Conservation (phyloP, 805 yeast genomes). For the Tetrapisispora taiwanensis region DNA sequence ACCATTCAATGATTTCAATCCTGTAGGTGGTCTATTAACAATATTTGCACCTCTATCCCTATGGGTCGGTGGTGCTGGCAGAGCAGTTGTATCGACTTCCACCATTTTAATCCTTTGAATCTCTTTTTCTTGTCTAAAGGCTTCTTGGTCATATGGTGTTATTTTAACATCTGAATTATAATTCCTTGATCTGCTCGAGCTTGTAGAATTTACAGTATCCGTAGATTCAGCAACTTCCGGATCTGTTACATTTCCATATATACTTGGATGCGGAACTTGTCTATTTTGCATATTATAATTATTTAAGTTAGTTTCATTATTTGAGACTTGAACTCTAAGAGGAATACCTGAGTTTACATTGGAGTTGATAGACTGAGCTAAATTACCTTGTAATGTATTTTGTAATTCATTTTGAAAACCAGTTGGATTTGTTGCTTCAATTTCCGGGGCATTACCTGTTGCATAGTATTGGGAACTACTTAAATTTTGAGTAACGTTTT, state of each 20-base stretch:
- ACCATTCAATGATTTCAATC: background rate
- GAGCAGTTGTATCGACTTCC: constrained; percentile 9
- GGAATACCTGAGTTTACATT: no score
- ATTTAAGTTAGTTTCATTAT: background rate
- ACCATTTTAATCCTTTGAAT: constrained; percentile 6
- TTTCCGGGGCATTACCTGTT: no score
- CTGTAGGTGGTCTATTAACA: background rate
- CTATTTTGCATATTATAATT: constrained; percentile 1
- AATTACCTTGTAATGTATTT: no score
- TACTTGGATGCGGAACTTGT: constrained; percentile 1
- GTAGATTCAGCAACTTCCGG: background rate
- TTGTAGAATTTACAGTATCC: background rate
- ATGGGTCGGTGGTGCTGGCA: constrained; percentile 27
- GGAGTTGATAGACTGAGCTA: no score
- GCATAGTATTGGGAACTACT: no score
- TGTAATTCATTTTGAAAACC: no score
- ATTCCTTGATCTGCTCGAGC: background rate
- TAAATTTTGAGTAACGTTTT: background rate
- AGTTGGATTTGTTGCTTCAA: no score
- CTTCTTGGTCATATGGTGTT: constrained; percentile 14
- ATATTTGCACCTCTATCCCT: constrained; percentile 11
- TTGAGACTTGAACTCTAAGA: background rate
- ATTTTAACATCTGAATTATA: constrained; percentile 6
- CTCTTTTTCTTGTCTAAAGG: constrained; percentile 8
- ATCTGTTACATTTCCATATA: background rate